Percentiles rank a stretch among this genome's conserved stretches.
phyloP scores from a whole-genome alignment of 495 filamentous ascomycete genomes.

The Staphylotrichum tortipilum region DNA sequence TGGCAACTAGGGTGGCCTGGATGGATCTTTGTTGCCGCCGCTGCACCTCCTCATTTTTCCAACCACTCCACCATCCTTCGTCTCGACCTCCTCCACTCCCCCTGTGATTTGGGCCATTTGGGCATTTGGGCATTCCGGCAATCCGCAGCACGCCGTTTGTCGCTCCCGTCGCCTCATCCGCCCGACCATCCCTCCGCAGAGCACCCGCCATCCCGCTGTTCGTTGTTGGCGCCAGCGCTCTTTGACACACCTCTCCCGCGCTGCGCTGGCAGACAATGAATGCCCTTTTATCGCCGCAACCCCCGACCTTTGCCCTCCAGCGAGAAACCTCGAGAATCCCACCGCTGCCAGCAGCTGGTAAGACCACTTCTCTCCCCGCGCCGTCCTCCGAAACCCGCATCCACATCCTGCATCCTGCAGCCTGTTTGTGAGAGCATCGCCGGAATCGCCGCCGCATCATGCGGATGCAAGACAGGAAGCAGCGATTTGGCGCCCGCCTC shows the following conservation, averaged over 20 bases:
- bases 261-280: conserved; percentile 34
- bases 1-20: conserved; percentile 23
- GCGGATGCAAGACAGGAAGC: conserved; percentile 1
- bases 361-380: conserved; percentile 24
- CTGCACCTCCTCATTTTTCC: conserved; percentile 34
- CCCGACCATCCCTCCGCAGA: no score
- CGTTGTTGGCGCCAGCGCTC: no score
- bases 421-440: background rate
- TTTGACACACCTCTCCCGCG: background rate
- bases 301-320: conserved; percentile 68
- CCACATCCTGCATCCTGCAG: background rate
- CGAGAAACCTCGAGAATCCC: conserved; percentile 61
- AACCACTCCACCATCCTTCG: conserved; percentile 18
- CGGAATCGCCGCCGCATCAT: no score
- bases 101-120: background rate
- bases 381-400: no score
- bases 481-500: background rate
- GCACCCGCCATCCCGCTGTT: no score
- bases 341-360: conserved; percentile 66
- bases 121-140: conserved; percentile 6
- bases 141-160: conserved; percentile 3
- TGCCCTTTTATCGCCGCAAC: conserved; percentile 44
- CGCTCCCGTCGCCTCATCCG: conserved; percentile 2
- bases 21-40: conserved; percentile 14
- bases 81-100: conserved; percentile 6